These are phyloP conservation scores for Cucurbita ficifolia DNA, from an alignment of 306 rosid species.

Conservation along the genomic window DNA sequence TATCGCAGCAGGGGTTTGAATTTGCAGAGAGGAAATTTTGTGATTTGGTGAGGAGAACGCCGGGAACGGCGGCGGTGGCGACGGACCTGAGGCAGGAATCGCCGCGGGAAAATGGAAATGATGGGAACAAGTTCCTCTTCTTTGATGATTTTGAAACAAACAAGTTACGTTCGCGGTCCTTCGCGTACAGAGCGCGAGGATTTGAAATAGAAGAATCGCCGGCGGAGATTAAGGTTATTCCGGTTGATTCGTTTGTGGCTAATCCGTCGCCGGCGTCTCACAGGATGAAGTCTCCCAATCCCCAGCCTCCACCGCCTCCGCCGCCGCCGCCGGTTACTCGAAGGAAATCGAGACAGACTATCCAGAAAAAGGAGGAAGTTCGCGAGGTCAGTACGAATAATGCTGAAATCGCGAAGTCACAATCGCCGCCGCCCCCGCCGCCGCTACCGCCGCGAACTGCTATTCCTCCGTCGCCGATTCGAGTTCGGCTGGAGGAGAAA, in stretches of 20 bases:
- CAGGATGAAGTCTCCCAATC: conserved; percentile 12
- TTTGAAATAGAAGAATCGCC: background rate
- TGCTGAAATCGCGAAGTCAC: background rate
- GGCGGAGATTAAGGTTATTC: conserved; percentile 40
- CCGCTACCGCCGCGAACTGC: conserved; percentile 17
- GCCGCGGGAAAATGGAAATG: conserved; percentile 24
- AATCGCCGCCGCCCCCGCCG: conserved; percentile 26
- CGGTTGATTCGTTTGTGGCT: conserved; percentile 31
- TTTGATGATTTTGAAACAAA: conserved; percentile 55
- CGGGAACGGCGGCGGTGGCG: conserved; percentile 21
- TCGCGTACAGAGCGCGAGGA: background rate
- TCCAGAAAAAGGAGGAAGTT: conserved; percentile 5
- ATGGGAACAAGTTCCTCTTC: conserved; percentile 34
- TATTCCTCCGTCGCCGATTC: conserved; percentile 21
- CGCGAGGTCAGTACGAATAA: background rate
- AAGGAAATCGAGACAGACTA: conserved; percentile 1
- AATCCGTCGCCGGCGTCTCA: conserved; percentile 16
- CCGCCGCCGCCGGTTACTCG: conserved; percentile 15
- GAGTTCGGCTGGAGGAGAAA: conserved; percentile 15
- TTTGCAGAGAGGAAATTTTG: conserved; percentile 12
- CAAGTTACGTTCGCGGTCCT: conserved; percentile 13
- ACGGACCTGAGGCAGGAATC: conserved; percentile 68
- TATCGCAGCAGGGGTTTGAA: conserved; percentile 38
- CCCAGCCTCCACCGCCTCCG: conserved; percentile 27
- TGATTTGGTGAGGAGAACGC: conserved; percentile 2